Base-by-base conservation (phyloP, 2,329 filamentous ascomycete genomes). In the Chaetomium sp. region DNA sequence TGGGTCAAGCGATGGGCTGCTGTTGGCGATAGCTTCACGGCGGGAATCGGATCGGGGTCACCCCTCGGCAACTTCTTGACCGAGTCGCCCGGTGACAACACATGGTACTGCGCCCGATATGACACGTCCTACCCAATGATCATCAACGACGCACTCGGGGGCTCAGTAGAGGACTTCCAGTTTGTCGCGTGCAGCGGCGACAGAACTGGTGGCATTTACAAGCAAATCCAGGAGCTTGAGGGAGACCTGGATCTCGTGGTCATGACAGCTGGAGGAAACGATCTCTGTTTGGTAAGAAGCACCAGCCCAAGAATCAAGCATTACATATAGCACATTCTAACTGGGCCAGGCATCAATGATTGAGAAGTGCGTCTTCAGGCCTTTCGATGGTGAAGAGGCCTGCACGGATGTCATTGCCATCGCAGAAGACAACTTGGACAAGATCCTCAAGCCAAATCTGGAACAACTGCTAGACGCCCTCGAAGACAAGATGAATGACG, bases 231-330 rank as follows among this genome's bases (percentile, higher is more conserved):
- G 9, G 60, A 64, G 2, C 63, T 78, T 9, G 50, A 72, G 1
- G 67, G 66, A 23, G 61, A 72, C 16, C 55, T 76, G n/a, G 74
- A 79, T 65, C 47, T 79, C 27, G 72, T 78, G 9, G 71, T 74
- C 6, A 31, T 79, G 69, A 78, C 76, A 1, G 77, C 75, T 1
- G 76, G 76, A 21, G 77, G 76, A 2, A 79, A 79, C 53, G 76
- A 78, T 58, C 65, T 78, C 3, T 78, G 76, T 57, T 71, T 78
- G 54, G 73, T 73, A 57, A 64, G 65, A 19, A 21, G n/a, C 8
- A 27, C 5, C 12, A 8, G 3, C 12, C 19, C 25, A 7, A 9
- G 0, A 13, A 45, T 3, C 13, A 47, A 23, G 7, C 8, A 45
- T 47, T 31, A n/a, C n/a, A n/a, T n/a, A n/a, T n/a, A 23, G 2